Conservation (phyloP, 1,284 basidiomycete species). For the Meripilus lineatus region DNA sequence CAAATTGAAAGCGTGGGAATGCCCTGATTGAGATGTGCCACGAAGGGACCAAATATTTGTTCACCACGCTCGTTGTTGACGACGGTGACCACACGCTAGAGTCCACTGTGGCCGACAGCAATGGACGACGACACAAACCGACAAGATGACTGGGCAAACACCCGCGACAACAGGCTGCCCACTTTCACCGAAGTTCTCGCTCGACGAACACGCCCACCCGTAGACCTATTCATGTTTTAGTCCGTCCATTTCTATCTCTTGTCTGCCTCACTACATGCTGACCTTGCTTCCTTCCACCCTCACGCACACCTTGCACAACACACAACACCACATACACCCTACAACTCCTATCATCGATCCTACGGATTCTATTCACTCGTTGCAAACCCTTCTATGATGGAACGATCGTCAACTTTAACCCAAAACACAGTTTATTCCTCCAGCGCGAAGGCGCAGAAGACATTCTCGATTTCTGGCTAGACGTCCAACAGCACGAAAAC, state of each 20-base stretch:
- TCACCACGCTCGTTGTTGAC: conserved; percentile 13
- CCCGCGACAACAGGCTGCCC: conserved; percentile 66
- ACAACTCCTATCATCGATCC: too few relatives aligned
- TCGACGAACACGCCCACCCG: conserved; percentile 85
- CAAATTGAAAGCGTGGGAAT: too few relatives aligned
- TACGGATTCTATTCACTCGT: too few relatives aligned
- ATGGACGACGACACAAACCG: conserved; percentile 59
- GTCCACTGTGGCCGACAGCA: conserved; percentile 13
- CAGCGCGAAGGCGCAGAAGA: conserved; percentile 94
- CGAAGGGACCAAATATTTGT: conserved; percentile 9
- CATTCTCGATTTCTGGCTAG: conserved; percentile 97
- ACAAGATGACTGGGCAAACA: conserved; percentile 65
- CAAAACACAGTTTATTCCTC: conserved; percentile 71
- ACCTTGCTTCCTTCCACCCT: conserved; percentile 5
- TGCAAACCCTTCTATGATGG: conserved; percentile 10
- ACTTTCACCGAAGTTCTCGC: conserved; percentile 85
- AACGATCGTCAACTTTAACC: too few relatives aligned
- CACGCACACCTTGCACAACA: not conserved
- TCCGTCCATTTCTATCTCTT: conserved; percentile 38
- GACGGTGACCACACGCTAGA: conserved; percentile 17
- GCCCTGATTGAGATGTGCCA: not conserved
- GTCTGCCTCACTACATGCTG: conserved; percentile 1
- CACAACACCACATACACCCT: too few relatives aligned
- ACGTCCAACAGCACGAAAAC: conserved; percentile 98
- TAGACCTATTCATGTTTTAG: conserved; percentile 99